Evolutionary conservation across 1,139 yeast genomes (phyloP), one percentile per base, ranked within the genome.

Genomic region (Nakaseomyces delphensis): DNA sequence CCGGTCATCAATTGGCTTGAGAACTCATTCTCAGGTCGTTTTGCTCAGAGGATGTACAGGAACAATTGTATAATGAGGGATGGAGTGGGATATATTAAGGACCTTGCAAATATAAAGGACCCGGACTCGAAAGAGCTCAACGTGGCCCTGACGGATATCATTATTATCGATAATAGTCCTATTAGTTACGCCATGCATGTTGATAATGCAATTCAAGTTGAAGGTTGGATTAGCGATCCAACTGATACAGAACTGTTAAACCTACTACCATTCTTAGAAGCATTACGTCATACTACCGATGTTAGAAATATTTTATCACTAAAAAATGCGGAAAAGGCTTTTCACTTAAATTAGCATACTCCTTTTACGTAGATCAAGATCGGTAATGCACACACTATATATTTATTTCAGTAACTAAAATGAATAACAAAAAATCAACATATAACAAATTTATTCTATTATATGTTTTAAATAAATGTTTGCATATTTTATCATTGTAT

Each of bases 181-280:
- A 73, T 86, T 9, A 82, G 94, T 57, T 91, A 85, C 61, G 81
- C 87, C 10, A 65, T 77, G 59, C 91, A 91, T 59, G 85, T 79
- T 49, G 79, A 80, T 52, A 91, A 91, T 59, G 98, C 96, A 1
- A 79, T 91, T 29, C 79, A 83, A 66, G 86, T 91, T 16, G 96
- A 89, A 63, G 97, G 98, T 36, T 91, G 98, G 98, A 86, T 91
- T 49, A 86, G 85, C 56, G 98, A 91, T 63, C 95, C 94, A 16
- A 76, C 81, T 37, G 98, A 91, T 59, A 71, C 80, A 20, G 95
- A 86, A 55, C 67, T 91, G 45, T 66, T 91, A 60, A 79, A 85
- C 54, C 65, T 91, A 42, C 64, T 91, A 40, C 97, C 98, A 1
- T 67, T 91, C 59, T 68, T 91, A 43, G 78, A 83, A 54, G 83